Evolutionary conservation across 768 basidiomycete genomes (phyloP), one percentile per base, ranked within the genome.

Genomic region (Baorangia bicolor): DNA sequence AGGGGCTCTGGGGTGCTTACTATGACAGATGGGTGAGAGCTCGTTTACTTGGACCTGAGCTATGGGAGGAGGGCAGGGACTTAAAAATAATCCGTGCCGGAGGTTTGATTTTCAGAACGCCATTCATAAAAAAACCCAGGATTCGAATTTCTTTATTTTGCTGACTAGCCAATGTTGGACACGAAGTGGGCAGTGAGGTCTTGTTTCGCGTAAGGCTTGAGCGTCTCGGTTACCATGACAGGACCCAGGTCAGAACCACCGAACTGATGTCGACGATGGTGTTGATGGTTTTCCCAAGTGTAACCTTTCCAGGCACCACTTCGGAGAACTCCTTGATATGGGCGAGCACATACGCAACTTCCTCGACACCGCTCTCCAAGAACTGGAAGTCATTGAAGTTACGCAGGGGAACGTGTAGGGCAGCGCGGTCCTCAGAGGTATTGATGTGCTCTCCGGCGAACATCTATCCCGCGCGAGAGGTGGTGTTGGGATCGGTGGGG

Each of bases 221-320:
- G 85, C 5, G 94, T 96, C 77, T 98, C 97, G 12, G 93, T 95
- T 56, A 98, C 95, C 97, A 99, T 99, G 65, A 98, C 95, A 16
- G 96, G 97, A 18, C 96, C 96, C 49, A 99, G 79, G 73, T 99
- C 97, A 34, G 94, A 97, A 49, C 97, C 97, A 52, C 97, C 97
- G 70, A 99, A 57, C 97, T 97, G 64, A 99, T 97, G 78, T 98
- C 98, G 70, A 99, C 94, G 74, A 99, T 87, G 45, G 93, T 87
- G 66, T 86, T 84, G 80, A 99, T 98, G 11, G 83, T 68, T 77
- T 98, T 97, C 40, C 97, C 96, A 2, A 2, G 95, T 97, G 78
- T 97, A 98, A 16, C 97, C 97, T 74, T 90, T 98, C 94, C 95
- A 97, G 53, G 78, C 78, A 28, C 96, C 97, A 56, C 80, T 87